Evolutionary conservation across 306 rosid genomes (phyloP).

Genomic region (Casuarina cunninghamiana): DNA sequence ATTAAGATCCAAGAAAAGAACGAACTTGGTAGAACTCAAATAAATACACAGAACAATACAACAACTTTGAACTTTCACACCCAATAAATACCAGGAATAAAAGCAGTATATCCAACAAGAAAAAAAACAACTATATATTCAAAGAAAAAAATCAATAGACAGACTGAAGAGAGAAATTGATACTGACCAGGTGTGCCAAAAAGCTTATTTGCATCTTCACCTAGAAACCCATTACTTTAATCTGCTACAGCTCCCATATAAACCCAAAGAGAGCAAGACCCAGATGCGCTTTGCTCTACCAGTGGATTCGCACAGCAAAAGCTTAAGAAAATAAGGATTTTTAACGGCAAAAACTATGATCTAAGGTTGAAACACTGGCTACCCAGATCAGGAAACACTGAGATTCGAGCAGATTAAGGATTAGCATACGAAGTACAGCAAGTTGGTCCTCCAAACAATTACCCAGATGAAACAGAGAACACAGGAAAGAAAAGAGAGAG

Average conservation of each 20-base stretch:
- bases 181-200: slow-evolving; percentile 48
- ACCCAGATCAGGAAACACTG: slow-evolving; percentile 47
- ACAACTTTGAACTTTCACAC: slow-evolving; percentile 29
- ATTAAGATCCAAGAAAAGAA: slow-evolving; percentile 46
- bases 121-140: slow-evolving; percentile 15
- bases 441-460: slow-evolving; percentile 24
- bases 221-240: slow-evolving; percentile 40
- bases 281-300: slow-evolving; percentile 33
- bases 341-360: slow-evolving; percentile 34
- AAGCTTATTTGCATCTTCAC: slow-evolving; percentile 35
- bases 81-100: slow-evolving; percentile 26
- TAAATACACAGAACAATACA: slow-evolving; percentile 11
- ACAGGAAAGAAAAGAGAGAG: slow-evolving; percentile 23
- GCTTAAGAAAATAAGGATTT: slow-evolving; percentile 17
- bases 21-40: slow-evolving; percentile 25
- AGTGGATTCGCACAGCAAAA: slow-evolving; percentile 45
- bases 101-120: slow-evolving; percentile 11
- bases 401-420: slow-evolving; percentile 39
- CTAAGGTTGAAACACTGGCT: slow-evolving; percentile 30
- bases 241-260: slow-evolving; percentile 36
- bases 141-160: slow-evolving; percentile 20
- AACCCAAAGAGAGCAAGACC: slow-evolving; percentile 39
- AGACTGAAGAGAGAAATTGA: slow-evolving; percentile 18
- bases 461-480: slow-evolving; percentile 41
- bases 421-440: slow-evolving; percentile 23